Evolutionary conservation across 2,329 filamentous ascomycete genomes (phyloP).

Genomic region (Aspergillus intermedius): DNA sequence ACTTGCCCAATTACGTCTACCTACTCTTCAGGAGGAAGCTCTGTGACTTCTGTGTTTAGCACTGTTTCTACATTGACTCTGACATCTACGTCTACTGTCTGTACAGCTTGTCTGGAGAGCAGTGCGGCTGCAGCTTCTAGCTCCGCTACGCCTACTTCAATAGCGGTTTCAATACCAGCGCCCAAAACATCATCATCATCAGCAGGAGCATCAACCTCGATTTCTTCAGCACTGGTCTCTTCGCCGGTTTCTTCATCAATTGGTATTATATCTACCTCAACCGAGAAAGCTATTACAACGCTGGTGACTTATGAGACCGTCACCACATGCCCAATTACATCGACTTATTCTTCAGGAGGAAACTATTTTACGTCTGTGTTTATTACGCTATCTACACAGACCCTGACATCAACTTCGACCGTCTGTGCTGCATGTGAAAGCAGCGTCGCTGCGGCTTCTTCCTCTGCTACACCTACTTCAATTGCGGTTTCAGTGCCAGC

Average conservation of each 20-base stretch:
- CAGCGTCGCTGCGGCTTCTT: too few species aligned
- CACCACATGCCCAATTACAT: conserved; percentile 28
- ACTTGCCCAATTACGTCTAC: background rate
- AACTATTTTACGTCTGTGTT: conserved; percentile 48
- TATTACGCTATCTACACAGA: conserved; percentile 51
- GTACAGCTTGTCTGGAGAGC: background rate
- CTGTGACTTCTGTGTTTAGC: background rate
- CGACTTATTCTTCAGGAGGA: conserved; percentile 37
- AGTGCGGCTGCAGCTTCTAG: background rate
- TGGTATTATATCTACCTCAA: too few species aligned
- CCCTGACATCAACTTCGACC: conserved; percentile 15
- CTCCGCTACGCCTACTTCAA: background rate
- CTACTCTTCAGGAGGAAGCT: background rate
- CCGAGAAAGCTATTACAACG: conserved; percentile 8
- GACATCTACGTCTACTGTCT: background rate
- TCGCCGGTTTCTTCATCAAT: too few species aligned
- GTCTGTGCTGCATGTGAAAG: conserved; percentile 9
- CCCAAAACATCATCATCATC: background rate
- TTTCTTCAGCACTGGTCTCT: too few species aligned
- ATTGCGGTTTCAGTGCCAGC: too few species aligned
- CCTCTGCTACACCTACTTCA: too few species aligned
- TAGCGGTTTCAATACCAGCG: too few species aligned
- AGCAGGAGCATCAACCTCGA: too few species aligned
- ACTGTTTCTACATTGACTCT: background rate
- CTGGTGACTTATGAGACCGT: conserved; percentile 21